phyloP scores from a whole-genome alignment of 1,139 yeast genomes.

The Hansenula anomala region DNA sequence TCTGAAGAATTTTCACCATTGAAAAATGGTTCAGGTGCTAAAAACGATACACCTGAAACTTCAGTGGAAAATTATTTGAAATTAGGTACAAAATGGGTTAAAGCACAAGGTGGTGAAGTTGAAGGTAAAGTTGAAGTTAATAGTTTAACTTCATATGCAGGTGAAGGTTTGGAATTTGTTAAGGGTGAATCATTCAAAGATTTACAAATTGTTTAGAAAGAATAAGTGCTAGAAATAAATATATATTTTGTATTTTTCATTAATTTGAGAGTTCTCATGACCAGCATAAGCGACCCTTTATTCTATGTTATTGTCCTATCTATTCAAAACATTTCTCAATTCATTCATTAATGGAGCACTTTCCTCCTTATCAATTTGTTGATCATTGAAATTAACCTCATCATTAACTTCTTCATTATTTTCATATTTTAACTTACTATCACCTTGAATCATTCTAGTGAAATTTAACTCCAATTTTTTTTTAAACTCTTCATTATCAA shows the following conservation, averaged over 20 bases:
- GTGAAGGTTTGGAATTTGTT: conserved; percentile 71
- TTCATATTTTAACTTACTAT: background rate
- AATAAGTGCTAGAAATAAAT: background rate
- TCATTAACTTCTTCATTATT: background rate
- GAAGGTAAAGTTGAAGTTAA: conserved; percentile 69
- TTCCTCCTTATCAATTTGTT: conserved; percentile 3
- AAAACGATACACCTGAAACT: conserved; percentile 80
- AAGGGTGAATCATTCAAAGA: conserved; percentile 45
- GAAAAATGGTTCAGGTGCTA: conserved; percentile 83
- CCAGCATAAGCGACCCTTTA: conserved; percentile 2
- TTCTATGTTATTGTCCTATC: background rate
- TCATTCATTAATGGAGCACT: conserved; percentile 11
- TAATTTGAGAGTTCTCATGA: background rate
- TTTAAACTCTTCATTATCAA: conserved; percentile 11
- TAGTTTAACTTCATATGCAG: conserved; percentile 70
- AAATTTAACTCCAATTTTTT: conserved; percentile 18
- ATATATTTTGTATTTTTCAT: too few species aligned
- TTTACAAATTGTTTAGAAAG: conserved; percentile 16
- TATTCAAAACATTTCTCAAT: conserved; percentile 5
- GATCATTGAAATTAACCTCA: conserved; percentile 7
- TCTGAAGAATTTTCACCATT: conserved; percentile 86
- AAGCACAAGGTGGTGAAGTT: conserved; percentile 55
- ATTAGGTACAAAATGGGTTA: conserved; percentile 77
- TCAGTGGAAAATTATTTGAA: conserved; percentile 62
- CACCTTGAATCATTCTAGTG: conserved; percentile 11